phyloP scores from a whole-genome alignment of 2,329 filamentous ascomycete species.

The Fusarium sp. region DNA sequence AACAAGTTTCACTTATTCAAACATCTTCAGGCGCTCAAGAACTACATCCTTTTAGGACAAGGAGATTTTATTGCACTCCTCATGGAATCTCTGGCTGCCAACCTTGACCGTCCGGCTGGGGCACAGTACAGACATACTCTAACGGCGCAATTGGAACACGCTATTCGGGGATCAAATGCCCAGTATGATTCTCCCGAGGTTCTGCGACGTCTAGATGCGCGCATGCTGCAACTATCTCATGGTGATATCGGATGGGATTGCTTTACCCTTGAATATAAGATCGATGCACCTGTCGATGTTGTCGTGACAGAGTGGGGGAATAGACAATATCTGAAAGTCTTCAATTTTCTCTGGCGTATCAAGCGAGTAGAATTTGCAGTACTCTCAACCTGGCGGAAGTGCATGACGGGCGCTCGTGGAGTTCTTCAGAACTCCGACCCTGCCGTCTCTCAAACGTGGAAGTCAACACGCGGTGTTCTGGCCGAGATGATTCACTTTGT shows the following conservation, averaged over 20 bases:
- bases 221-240: constrained; percentile 95
- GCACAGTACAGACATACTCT: constrained; percentile 96
- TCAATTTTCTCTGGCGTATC: constrained; percentile 98
- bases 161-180: constrained; percentile 94
- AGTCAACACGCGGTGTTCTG: constrained; percentile 83
- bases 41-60: constrained; percentile 92
- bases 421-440: constrained; percentile 79
- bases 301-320: constrained; percentile 96
- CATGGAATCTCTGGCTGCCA: constrained; percentile 94
- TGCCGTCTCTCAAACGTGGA: constrained; percentile 82
- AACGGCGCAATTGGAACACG: constrained; percentile 97
- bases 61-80: constrained; percentile 96
- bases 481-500: constrained; percentile 99
- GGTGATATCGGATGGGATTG: constrained; percentile 99
- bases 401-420: constrained; percentile 93
- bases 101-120: constrained; percentile 93
- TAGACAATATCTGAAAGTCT: constrained; percentile 96
- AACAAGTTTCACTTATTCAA: constrained; percentile 95
- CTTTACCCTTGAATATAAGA: constrained; percentile 98
- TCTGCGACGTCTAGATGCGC: constrained; percentile 88
- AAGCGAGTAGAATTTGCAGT: constrained; percentile 97
- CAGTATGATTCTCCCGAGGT: constrained; percentile 95
- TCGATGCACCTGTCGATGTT: constrained; percentile 94
- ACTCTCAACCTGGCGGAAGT: constrained; percentile 89
- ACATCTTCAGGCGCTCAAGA: constrained; percentile 89